Conservation (phyloP, 257 asterid genomes). For the Ballota nigra region DNA sequence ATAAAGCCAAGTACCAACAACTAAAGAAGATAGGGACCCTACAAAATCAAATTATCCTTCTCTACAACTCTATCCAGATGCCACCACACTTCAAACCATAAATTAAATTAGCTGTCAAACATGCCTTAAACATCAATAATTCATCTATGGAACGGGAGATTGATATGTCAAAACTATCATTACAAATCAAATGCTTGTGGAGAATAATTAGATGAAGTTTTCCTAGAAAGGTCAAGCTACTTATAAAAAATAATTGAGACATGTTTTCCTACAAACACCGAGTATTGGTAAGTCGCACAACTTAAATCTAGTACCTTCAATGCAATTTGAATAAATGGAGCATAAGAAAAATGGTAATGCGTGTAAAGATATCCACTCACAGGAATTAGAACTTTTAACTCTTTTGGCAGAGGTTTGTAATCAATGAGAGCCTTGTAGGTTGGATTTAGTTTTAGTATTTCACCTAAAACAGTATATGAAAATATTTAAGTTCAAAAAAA, state of each 20-base stretch:
- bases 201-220: too few species aligned
- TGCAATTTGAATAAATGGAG: neutral
- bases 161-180: too few species aligned
- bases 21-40: too few species aligned
- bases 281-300: constrained; percentile 4
- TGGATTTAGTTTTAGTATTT: constrained; percentile 72
- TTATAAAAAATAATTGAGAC: neutral
- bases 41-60: too few species aligned
- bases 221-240: too few species aligned
- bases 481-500: neutral
- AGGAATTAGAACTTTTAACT: constrained; percentile 73
- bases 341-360: constrained; percentile 7
- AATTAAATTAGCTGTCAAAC: too few species aligned
- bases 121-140: too few species aligned
- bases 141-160: too few species aligned
- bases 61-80: too few species aligned
- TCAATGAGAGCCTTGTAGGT: constrained; percentile 75
- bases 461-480: constrained; percentile 46
- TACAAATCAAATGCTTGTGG: too few species aligned
- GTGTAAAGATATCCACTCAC: constrained; percentile 49
- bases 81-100: too few species aligned
- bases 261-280: constrained; percentile 6
- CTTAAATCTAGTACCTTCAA: neutral
- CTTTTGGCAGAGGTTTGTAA: constrained; percentile 80
- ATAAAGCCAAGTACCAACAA: too few species aligned